phyloP scores from a whole-genome alignment of 257 asterid species.

The Nyctanthes arbortristis region DNA sequence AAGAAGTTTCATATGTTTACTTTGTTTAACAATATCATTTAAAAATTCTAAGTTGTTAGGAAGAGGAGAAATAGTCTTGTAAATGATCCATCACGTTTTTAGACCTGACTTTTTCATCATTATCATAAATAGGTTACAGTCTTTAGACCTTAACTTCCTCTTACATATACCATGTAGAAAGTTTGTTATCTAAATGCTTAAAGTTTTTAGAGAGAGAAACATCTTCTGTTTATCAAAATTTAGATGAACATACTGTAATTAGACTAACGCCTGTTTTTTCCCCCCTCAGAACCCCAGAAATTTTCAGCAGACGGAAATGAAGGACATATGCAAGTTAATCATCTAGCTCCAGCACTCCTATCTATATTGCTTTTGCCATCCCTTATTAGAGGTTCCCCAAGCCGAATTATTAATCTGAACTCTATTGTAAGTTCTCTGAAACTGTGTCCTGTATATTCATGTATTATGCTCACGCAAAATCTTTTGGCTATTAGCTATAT shows the following conservation, averaged over 20 bases:
- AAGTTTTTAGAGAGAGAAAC: no score
- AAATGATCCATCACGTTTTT: neutral
- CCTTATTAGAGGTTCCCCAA: constrained; percentile 88
- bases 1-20: neutral
- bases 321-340: constrained; percentile 96
- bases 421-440: constrained; percentile 66
- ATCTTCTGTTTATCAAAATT: no score
- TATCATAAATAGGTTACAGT: no score
- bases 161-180: no score
- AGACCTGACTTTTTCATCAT: no score
- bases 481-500: neutral
- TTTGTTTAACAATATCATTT: neutral
- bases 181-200: no score
- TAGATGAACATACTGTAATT: no score
- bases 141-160: no score
- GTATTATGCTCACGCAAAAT: neutral
- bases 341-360: constrained; percentile 96
- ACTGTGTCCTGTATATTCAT: constrained; percentile 17
- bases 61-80: no score
- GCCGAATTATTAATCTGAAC: constrained; percentile 88
- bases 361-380: constrained; percentile 90
- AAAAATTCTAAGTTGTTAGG: neutral
- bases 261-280: constrained; percentile 14
- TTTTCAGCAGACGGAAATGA: constrained; percentile 85
- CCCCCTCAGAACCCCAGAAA: constrained; percentile 80